Evolutionary conservation across 768 basidiomycete genomes (phyloP), one percentile per base, ranked within the genome.

Genomic region (Termitomyces sp.): DNA sequence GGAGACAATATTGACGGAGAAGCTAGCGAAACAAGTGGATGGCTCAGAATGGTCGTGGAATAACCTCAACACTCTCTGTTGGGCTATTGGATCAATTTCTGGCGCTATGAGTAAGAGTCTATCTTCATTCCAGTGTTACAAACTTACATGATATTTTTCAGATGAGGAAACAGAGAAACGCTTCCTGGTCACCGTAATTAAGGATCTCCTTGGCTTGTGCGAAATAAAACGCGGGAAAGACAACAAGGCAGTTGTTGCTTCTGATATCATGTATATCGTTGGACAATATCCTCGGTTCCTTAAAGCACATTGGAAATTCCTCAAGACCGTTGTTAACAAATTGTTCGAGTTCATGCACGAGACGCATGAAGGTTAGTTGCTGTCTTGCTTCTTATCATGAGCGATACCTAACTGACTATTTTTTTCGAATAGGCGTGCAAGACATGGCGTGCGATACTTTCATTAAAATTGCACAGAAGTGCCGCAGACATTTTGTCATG

Each of bases 361-460:
- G 74, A 97, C 93, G 0, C 96, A 99, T 66, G 97, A 99, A 77
- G 94, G 92, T 88, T 52, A 38, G 76, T 66, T 11, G 19, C 5
- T 21, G 32, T 28, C 14, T 19, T n/a, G n/a, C 17, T 6, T 40
- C 22, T 46, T n/a, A 58, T 45, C 17, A 58, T 55, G 28, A n/a
- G 9, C 3, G 5, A 40, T 37, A 17, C 24, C 45, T 30, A 1
- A 22, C 37, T 30, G 2, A 22, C 37, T 28, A 2, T 48, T 34
- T 38, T 54, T 60, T 28, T 44, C 9, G 30, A 60, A 41, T 62
- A 91, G 93, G 95, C 75, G 97, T 99, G 11, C 97, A 99, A 70
- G 97, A 99, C 74, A 99, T 99, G 97, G 97, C 97, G 45, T 99
- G 97, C 73, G 97, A 99, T 69, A 99, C 97, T 0, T 99, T 99